A percentile compares a stretch with the other conserved stretches of the same genome.
Evolutionary conservation across 306 rosid species (phyloP).

Genomic region (Corylus heterophylla): DNA sequence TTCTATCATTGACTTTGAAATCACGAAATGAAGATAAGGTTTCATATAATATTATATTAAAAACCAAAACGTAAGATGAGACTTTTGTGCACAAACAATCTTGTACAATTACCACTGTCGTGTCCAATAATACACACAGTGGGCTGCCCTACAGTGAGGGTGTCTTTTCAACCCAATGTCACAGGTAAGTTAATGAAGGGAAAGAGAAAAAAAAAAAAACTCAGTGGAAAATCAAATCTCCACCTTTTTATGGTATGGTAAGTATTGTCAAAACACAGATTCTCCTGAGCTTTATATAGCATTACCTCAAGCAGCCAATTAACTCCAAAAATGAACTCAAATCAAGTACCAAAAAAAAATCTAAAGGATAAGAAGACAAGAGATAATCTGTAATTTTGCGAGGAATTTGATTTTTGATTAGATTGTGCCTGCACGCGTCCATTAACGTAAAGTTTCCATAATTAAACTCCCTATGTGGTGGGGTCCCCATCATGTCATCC

Average conservation of each 20-base stretch:
- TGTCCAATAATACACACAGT: neutral
- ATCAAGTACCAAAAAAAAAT: slow-evolving; percentile 2
- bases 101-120: no score
- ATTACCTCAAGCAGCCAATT: neutral
- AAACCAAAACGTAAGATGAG: no score
- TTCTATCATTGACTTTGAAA: no score
- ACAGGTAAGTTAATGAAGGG: neutral
- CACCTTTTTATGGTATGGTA: neutral
- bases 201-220: neutral
- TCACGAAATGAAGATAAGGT: no score
- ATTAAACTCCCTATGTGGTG: neutral
- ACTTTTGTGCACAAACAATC: no score
- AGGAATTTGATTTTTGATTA: slow-evolving; percentile 30
- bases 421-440: slow-evolving; percentile 37
- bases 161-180: neutral
- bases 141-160: no score
- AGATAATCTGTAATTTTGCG: slow-evolving; percentile 19
- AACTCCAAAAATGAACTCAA: neutral
- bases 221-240: neutral
- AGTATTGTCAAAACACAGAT: neutral
- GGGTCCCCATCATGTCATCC: neutral
- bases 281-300: neutral
- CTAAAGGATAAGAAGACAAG: slow-evolving; percentile 32
- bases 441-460: slow-evolving; percentile 4
- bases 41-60: no score